These are phyloP conservation scores for Fusarium sp. DNA, from an alignment of 2,329 filamentous ascomycete species.

Conservation along the genomic window DNA sequence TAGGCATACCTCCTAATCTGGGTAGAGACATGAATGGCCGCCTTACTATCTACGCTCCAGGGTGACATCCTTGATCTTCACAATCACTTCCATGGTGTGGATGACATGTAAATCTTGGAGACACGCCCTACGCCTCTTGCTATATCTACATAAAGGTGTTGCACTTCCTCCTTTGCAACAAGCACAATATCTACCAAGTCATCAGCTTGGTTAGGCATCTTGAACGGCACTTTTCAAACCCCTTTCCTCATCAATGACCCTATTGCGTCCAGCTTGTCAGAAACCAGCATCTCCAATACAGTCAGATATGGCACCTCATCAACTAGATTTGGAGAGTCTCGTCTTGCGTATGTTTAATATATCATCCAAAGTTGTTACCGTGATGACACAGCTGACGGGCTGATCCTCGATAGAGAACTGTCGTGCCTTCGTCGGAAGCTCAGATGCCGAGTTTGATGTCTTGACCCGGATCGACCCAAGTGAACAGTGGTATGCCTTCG, in stretches of 20 bases:
- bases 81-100: constrained; percentile 4
- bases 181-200: not conserved
- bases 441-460: constrained; percentile 42
- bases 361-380: not conserved
- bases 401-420: constrained; percentile 46
- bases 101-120: constrained; percentile 2
- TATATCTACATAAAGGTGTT: constrained; percentile 26
- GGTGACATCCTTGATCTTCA: constrained; percentile 10
- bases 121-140: not conserved
- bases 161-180: constrained; percentile 18
- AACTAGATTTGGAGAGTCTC: constrained; percentile 28
- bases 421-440: constrained; percentile 40
- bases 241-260: constrained; percentile 27
- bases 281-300: constrained; percentile 10
- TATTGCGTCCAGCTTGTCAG: constrained; percentile 23
- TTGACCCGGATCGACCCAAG: constrained; percentile 41
- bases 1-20: constrained; percentile 12
- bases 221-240: not conserved
- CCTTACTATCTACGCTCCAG: constrained; percentile 7
- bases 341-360: constrained; percentile 17
- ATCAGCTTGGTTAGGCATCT: not conserved
- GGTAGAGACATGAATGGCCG: constrained; percentile 20
- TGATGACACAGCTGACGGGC: constrained; percentile 5
- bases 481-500: constrained; percentile 45
- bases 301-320: constrained; percentile 29